Conservation (phyloP, 169 alveolate genomes). For the Plasmodium blacklocki region DNA sequence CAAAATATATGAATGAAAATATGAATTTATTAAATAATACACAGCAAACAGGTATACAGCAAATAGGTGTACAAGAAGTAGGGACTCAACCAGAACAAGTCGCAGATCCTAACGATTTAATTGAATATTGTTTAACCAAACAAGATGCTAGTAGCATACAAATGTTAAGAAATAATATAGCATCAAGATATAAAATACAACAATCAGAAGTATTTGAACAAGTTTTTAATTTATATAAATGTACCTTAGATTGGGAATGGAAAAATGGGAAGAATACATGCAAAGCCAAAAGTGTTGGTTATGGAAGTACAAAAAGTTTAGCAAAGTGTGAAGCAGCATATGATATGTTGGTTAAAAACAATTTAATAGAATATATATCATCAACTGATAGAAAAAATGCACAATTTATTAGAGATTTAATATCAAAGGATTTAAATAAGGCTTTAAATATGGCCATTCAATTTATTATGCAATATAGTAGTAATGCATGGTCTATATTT, state of each 20-base stretch:
- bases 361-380: constrained; percentile 66
- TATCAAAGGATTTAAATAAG: constrained; percentile 56
- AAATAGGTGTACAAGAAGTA: constrained; percentile 2
- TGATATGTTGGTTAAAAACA: constrained; percentile 72
- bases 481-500: constrained; percentile 75
- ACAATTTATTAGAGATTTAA: constrained; percentile 67
- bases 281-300: constrained; percentile 73
- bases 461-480: constrained; percentile 67
- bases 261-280: constrained; percentile 65
- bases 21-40: constrained; percentile 3
- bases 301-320: constrained; percentile 73
- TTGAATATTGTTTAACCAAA: constrained; percentile 54
- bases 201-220: constrained; percentile 71
- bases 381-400: constrained; percentile 75
- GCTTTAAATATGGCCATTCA: constrained; percentile 65
- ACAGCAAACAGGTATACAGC: constrained; percentile 11
- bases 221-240: constrained; percentile 66
- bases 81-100: neutral
- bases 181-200: constrained; percentile 71
- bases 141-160: constrained; percentile 74
- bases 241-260: constrained; percentile 77
- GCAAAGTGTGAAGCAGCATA: constrained; percentile 76
- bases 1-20: neutral
- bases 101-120: constrained; percentile 50
- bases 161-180: constrained; percentile 73